phyloP scores from a whole-genome alignment of 1,284 basidiomycete genomes.

The Apiotrichum montevideense region DNA sequence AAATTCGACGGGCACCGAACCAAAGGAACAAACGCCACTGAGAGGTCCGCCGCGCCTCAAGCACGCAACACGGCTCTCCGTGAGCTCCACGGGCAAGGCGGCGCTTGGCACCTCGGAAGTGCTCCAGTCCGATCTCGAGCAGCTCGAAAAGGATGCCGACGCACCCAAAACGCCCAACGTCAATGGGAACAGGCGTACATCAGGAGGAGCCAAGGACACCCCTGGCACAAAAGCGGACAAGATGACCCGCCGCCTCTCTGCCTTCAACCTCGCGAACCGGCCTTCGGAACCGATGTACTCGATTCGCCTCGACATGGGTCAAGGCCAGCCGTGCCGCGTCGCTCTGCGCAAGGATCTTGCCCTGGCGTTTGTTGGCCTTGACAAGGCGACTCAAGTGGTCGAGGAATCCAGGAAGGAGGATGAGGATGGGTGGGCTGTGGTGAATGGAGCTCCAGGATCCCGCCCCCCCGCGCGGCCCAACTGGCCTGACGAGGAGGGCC shows the following conservation, averaged over 20 bases:
- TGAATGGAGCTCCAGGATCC: constrained; percentile 18
- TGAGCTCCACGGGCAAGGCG: constrained; percentile 28
- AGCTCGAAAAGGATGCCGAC: constrained; percentile 18
- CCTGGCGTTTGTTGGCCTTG: constrained; percentile 34
- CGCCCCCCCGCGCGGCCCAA: constrained; percentile 23
- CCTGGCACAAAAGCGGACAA: constrained; percentile 28
- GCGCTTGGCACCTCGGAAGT: constrained; percentile 27
- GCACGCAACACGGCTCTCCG: constrained; percentile 25
- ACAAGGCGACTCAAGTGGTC: constrained; percentile 19
- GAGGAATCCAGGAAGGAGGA: constrained; percentile 32
- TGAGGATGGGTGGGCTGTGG: constrained; percentile 28
- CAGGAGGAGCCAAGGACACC: constrained; percentile 15
- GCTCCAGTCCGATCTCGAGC: constrained; percentile 33
- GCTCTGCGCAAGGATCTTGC: constrained; percentile 38
- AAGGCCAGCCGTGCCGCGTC: constrained; percentile 29
- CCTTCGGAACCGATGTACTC: constrained; percentile 32
- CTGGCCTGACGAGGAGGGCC: constrained; percentile 38
- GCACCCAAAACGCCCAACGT: constrained; percentile 18
- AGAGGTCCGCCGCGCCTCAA: constrained; percentile 23
- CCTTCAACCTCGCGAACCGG: constrained; percentile 23
- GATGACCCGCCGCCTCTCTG: constrained; percentile 23
- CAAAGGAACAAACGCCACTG: constrained; percentile 12
- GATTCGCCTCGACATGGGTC: constrained; percentile 31
- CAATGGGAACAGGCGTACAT: neutral
- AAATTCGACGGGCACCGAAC: constrained; percentile 26